Conservation (phyloP, 768 basidiomycete species). For the Atractiella rhizophila region DNA sequence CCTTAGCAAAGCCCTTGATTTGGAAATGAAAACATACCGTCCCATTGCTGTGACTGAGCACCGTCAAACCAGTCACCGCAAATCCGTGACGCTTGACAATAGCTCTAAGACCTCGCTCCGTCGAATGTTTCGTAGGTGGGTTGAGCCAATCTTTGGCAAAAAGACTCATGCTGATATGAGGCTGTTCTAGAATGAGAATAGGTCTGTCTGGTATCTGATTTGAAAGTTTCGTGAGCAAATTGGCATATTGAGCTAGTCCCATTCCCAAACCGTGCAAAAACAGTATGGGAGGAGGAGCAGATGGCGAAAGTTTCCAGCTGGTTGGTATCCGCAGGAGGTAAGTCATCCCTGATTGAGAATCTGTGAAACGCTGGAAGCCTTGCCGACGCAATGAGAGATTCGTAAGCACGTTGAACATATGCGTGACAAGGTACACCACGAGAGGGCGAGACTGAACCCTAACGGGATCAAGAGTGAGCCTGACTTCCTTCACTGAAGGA, state of each 20-base stretch:
- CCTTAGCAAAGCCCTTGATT: conserved; percentile 20
- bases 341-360: conserved; percentile 37
- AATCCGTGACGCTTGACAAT: conserved; percentile 33
- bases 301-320: conserved; percentile 33
- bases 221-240: conserved; percentile 31
- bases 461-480: conserved; percentile 54
- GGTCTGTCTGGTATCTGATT: conserved; percentile 38
- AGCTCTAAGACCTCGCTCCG: conserved; percentile 32
- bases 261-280: conserved; percentile 76
- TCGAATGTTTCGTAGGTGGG: conserved; percentile 41
- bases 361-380: conserved; percentile 9
- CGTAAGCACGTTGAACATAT: conserved; percentile 4
- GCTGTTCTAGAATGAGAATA: conserved; percentile 51
- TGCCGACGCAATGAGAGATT: conserved; percentile 3
- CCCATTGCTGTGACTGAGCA: conserved; percentile 63
- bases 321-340: conserved; percentile 44
- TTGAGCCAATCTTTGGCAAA: conserved; percentile 48
- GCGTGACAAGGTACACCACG: conserved; percentile 24
- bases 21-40: conserved; percentile 24
- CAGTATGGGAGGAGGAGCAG: conserved; percentile 37
- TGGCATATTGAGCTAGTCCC: conserved; percentile 30
- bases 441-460: conserved; percentile 41
- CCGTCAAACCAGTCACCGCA: conserved; percentile 33
- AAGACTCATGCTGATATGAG: conserved; percentile 61
- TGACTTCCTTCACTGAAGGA: conserved; percentile 27